These are phyloP conservation scores for Aspergillus sclerotialis DNA, from an alignment of 2,329 filamentous ascomycete species.

Conservation along the genomic window DNA sequence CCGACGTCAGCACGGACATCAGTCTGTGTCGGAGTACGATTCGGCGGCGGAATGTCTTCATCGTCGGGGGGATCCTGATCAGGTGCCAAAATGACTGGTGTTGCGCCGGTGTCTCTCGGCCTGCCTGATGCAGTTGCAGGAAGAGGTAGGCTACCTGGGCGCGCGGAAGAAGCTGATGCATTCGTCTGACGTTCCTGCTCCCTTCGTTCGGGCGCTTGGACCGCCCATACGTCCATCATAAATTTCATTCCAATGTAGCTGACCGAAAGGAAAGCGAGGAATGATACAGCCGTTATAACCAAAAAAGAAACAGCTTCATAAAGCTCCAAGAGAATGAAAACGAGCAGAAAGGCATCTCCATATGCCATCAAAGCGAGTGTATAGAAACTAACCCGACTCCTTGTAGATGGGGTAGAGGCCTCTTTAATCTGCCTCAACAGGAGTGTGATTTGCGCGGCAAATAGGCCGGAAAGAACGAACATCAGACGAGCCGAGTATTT, in stretches of 20 bases:
- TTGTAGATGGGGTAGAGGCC: constrained; percentile 57
- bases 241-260: constrained; percentile 59
- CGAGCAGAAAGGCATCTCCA: constrained; percentile 54
- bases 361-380: constrained; percentile 56
- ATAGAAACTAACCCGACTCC: constrained; percentile 58
- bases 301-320: constrained; percentile 51
- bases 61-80: constrained; percentile 48
- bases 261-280: constrained; percentile 54
- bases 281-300: constrained; percentile 49
- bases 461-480: constrained; percentile 44
- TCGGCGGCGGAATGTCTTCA: constrained; percentile 22
- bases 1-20: constrained; percentile 44
- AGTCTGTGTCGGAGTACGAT: constrained; percentile 25
- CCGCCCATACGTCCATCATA: constrained; percentile 60
- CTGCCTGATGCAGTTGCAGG: constrained; percentile 45
- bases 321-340: constrained; percentile 50
- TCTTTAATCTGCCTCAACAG: constrained; percentile 58
- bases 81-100: constrained; percentile 52
- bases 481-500: constrained; percentile 47
- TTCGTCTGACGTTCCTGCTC: constrained; percentile 23
- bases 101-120: constrained; percentile 41
- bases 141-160: constrained; percentile 38
- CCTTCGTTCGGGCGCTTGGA: constrained; percentile 45
- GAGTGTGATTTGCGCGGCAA: constrained; percentile 49
- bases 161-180: constrained; percentile 21